Base-by-base conservation (phyloP, 2,329 filamentous ascomycete genomes). In the Fusarium sulawesiense region DNA sequence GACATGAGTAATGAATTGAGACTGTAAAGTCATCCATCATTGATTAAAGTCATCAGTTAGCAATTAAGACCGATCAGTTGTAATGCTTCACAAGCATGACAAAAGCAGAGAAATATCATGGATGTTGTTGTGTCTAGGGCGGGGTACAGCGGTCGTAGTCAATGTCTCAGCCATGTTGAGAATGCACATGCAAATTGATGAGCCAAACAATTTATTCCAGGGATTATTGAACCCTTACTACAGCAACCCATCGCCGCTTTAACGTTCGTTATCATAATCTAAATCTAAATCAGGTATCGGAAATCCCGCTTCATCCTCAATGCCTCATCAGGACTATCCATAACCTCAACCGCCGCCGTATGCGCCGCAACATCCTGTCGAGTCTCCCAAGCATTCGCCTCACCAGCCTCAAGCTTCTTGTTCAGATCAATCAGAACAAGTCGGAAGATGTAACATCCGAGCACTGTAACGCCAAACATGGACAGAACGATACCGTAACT, bases 401-500 rank as follows among this genome's bases (percentile, higher is more conserved):
- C 82, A 51, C 78, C 79, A n/a, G 72, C 76, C 62, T 82, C 84
- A 12, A 87, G 76, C 78, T 84, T 79, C 73, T 78, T 80, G 78
- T 87, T 87, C 65, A 86, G 74, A 57, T 78, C 75, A 8, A 76
- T 59, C 7, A 88, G 80, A 58, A 87, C 82, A 68, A 80, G 60
- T 21, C 83, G 81, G 80, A 88, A 84, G 32, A 78, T 60, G 54
- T 78, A 81, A 76, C 84, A 89, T 7, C 87, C 87, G 0, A 82
- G 37, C 32, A 89, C 84, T 0, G 88, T 87, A 42, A 88, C 71
- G 6, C 86, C 87, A 73, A 90, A 91, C 88, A 91, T 91, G 73
- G 87, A 82, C 16, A 86, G 84, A 7, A 91, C 89, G 60, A 91
- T 88, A 6, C 87, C 88, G 72, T 91, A 91, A 65, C 87, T 89